phyloP scores from a whole-genome alignment of 1,284 basidiomycete species.

The Marasmius fiardii region DNA sequence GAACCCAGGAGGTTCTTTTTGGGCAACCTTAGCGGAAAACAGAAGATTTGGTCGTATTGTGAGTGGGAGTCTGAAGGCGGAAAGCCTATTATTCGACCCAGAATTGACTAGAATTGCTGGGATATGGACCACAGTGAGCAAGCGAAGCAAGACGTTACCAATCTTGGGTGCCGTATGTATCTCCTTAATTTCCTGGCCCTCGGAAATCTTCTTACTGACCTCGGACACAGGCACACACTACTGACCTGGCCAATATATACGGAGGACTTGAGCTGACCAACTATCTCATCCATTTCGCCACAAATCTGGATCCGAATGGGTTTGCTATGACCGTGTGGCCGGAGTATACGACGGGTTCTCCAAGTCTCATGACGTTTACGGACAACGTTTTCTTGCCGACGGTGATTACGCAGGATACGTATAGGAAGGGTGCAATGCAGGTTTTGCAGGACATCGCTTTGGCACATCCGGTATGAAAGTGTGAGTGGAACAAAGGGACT shows the following conservation, averaged over 20 bases:
- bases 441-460: too few species aligned
- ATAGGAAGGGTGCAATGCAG: conserved; percentile 39
- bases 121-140: conserved; percentile 33
- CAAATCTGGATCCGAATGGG: conserved; percentile 46
- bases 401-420: conserved; percentile 36
- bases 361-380: conserved; percentile 39
- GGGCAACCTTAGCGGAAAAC: conserved; percentile 34
- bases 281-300: conserved; percentile 39
- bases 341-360: conserved; percentile 34
- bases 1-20: conserved; percentile 50
- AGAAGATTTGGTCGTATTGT: conserved; percentile 49
- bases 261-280: conserved; percentile 34
- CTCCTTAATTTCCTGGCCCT: conserved; percentile 6
- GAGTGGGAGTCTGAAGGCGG: too few species aligned
- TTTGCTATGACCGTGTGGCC: conserved; percentile 44
- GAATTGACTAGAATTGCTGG: not conserved
- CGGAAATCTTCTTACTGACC: conserved; percentile 10
- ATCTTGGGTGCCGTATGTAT: conserved; percentile 41
- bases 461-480: too few species aligned
- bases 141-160: conserved; percentile 39
- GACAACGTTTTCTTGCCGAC: conserved; percentile 35
- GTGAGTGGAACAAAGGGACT: too few species aligned
- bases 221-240: conserved; percentile 30
- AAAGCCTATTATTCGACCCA: not conserved
- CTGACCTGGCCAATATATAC: conserved; percentile 38